phyloP scores from a whole-genome alignment of 2,329 filamentous ascomycete genomes.

The Orbilia brochopaga region DNA sequence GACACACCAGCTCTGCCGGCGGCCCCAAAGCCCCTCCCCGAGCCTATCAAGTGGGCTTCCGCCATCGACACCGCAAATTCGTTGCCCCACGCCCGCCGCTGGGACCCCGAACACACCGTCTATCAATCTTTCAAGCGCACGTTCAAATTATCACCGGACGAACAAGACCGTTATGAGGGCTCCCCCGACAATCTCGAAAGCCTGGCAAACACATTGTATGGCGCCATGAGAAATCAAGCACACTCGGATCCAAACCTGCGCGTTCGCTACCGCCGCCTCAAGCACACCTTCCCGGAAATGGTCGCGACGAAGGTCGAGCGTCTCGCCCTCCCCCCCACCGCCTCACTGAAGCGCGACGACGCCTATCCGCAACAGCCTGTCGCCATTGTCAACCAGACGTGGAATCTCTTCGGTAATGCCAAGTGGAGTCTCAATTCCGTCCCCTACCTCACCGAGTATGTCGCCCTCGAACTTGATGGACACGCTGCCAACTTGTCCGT shows the following conservation, averaged over 20 bases:
- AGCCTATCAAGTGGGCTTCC: constrained; percentile 23
- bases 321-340: constrained; percentile 24
- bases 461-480: constrained; percentile 14
- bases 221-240: constrained; percentile 28
- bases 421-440: constrained; percentile 44
- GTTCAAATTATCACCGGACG: constrained; percentile 18
- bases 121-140: constrained; percentile 24
- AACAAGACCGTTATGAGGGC: neutral
- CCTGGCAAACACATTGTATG: constrained; percentile 24
- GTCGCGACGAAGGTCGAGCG: constrained; percentile 24
- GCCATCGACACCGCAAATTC: constrained; percentile 20
- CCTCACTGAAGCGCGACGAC: constrained; percentile 16
- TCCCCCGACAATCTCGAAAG: neutral
- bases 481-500: too few relatives aligned
- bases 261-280: constrained; percentile 17
- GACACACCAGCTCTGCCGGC: neutral
- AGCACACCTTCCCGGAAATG: constrained; percentile 11
- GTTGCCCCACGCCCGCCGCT: constrained; percentile 33
- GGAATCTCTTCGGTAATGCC: constrained; percentile 36
- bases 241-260: constrained; percentile 49
- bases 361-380: constrained; percentile 12
- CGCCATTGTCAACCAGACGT: constrained; percentile 25
- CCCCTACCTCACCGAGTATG: constrained; percentile 1
- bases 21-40: neutral
- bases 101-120: constrained; percentile 22